These are phyloP conservation scores for Tetrahymena thermophila DNA, from an alignment of 73 alveolate genomes.

Conservation along the genomic window DNA sequence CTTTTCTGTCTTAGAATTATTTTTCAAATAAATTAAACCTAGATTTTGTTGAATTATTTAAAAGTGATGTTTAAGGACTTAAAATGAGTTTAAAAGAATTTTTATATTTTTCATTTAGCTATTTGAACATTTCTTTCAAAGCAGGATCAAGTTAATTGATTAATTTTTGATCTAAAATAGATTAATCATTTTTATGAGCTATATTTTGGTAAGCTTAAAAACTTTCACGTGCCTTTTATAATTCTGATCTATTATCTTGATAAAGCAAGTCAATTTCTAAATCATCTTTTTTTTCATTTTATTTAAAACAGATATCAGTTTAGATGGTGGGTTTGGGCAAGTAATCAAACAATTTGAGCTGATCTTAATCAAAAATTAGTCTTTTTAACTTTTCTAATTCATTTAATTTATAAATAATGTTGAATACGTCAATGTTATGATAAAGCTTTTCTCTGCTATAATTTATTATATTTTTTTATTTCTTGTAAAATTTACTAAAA, in stretches of 20 bases:
- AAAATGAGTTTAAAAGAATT: no score
- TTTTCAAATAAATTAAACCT: no score
- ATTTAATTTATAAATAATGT: background rate
- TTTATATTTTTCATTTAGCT: no score
- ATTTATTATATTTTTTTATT: background rate
- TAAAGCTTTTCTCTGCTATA: conserved; percentile 4
- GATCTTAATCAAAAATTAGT: background rate
- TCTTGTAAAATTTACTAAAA: background rate
- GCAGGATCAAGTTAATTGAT: background rate
- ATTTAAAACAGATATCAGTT: background rate
- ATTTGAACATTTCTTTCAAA: background rate
- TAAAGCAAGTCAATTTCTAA: background rate
- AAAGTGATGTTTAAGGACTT: no score
- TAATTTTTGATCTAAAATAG: background rate
- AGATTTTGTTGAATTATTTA: no score
- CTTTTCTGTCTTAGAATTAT: no score
- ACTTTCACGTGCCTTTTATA: background rate
- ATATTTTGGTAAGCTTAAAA: background rate
- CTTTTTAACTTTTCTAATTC: conserved; percentile 28
- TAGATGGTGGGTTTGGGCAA: no score
- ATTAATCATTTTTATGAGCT: background rate
- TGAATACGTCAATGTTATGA: conserved; percentile 4
- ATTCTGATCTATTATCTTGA: background rate
- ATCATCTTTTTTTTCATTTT: background rate
- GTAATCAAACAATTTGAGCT: conserved; percentile 22